A percentile compares a stretch with the other conserved stretches of the same genome.
These are phyloP conservation scores for Oidiodendron maius DNA, from an alignment of 495 filamentous ascomycete species.

Conservation along the genomic window DNA sequence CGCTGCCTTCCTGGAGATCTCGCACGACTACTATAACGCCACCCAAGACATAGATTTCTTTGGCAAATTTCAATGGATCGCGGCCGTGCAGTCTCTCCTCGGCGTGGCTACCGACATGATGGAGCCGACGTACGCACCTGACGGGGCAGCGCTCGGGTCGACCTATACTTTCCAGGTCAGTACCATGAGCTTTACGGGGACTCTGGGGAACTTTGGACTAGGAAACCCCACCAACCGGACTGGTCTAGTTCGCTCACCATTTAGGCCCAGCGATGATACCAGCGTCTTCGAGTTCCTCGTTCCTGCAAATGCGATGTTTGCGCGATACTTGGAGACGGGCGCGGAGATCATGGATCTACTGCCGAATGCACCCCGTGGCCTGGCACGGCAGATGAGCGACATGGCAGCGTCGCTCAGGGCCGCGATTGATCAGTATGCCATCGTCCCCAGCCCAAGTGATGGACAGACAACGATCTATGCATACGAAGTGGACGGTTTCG, in stretches of 20 bases:
- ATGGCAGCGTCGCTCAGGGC: conserved; percentile 43
- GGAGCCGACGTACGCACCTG: conserved; percentile 47
- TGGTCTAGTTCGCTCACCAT: conserved; percentile 56
- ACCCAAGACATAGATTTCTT: conserved; percentile 54
- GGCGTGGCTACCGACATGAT: conserved; percentile 54
- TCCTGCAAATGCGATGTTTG: conserved; percentile 83
- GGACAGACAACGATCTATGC: conserved; percentile 93
- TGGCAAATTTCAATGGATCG: conserved; percentile 52
- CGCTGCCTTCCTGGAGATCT: conserved; percentile 76
- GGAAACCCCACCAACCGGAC: conserved; percentile 55
- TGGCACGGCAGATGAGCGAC: conserved; percentile 43
- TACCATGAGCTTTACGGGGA: conserved; percentile 52
- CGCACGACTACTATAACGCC: conserved; percentile 47
- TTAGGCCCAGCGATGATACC: conserved; percentile 76
- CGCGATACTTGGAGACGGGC: conserved; percentile 47
- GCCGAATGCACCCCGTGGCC: conserved; percentile 32
- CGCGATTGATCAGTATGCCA: conserved; percentile 45
- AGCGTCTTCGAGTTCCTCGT: conserved; percentile 93
- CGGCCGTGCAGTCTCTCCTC: conserved; percentile 48
- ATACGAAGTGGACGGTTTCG: conserved; percentile 94
- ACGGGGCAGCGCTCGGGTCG: conserved; percentile 45
- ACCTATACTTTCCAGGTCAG: conserved; percentile 53
- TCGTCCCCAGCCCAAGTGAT: conserved; percentile 71
- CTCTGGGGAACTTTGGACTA: conserved; percentile 54
- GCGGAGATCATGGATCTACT: conserved; percentile 48